phyloP scores from a whole-genome alignment of 129 eudicot species.

The Deinandra increscens region DNA sequence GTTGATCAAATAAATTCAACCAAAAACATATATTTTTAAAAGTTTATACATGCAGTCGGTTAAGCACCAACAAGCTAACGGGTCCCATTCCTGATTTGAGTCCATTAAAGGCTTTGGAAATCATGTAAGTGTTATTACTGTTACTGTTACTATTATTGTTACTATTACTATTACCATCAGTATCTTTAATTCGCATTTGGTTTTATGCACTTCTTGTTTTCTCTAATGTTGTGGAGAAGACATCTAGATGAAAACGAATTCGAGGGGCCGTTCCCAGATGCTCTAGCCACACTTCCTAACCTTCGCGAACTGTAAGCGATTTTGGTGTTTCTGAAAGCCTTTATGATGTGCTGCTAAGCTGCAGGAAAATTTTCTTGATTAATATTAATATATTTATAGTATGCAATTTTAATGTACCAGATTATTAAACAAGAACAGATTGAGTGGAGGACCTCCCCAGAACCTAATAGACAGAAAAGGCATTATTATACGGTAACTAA shows the following conservation, averaged over 20 bases:
- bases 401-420: too few species aligned
- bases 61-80: slow-evolving; percentile 57
- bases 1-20: background rate
- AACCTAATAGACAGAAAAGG: slow-evolving; percentile 38
- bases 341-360: too few species aligned
- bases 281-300: slow-evolving; percentile 51
- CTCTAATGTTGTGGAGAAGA: slow-evolving; percentile 33
- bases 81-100: slow-evolving; percentile 76
- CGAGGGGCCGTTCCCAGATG: slow-evolving; percentile 65
- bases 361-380: too few species aligned
- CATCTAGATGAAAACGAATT: slow-evolving; percentile 70
- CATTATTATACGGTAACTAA: slow-evolving; percentile 45
- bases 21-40: background rate
- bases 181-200: slow-evolving; percentile 1
- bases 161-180: background rate
- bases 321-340: background rate
- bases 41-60: slow-evolving; percentile 41
- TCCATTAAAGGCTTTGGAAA: slow-evolving; percentile 43
- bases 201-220: background rate
- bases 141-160: background rate
- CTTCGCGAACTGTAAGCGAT: slow-evolving; percentile 60
- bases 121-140: slow-evolving; percentile 66
- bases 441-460: slow-evolving; percentile 45
- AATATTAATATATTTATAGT: too few species aligned
- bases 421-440: slow-evolving; percentile 53